Evolutionary conservation across 495 filamentous ascomycete species (phyloP), one percentile per base, ranked within the genome.

Genomic region (Friedmanniomyces endolithicus): DNA sequence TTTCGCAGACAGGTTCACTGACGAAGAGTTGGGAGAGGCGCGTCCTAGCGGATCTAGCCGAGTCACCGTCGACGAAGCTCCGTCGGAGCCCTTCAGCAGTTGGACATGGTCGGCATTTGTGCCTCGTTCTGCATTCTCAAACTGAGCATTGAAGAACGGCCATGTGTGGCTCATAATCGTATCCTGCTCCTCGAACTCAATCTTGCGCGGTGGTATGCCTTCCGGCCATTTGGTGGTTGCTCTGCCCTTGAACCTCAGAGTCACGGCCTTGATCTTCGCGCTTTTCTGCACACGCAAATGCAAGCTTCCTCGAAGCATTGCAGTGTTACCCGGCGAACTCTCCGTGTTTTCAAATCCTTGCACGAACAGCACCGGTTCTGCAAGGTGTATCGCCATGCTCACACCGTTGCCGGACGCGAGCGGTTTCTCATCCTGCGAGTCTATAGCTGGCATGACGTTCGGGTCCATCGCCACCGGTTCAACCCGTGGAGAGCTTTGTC

Each of bases 211-310:
- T 6, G 92, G 94, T 20, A 98, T 95, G 31, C 90, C 92, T 74
- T 98, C 92, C 20, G 94, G 92, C 92, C 92, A 98, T 65, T 95
- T 88, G 0, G 92, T 98, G 58, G 84, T 81, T 1, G 88, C 84
- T 65, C 83, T 84, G 17, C 90, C 92, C 27, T 81, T 77, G 61
- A 98, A 90, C 60, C 83, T 86, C 47, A 98, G 72, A 6, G 85
- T 87, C 27, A 98, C 79, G n/a, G 88, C 83, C 74, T 94, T 96
- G 56, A 98, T 84, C 72, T 98, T 98, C 37, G 88, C 82, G 61
- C 82, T 84, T 69, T 97, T 98, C 39, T 83, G 84, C 11, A 96
- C 77, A 57, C 83, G 83, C 49, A 98, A 66, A 65, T 86, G 81
- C 52, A 98, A 70, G 64, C 82, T 88, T 7, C 92, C 92, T 46